Conservation (phyloP, 192 early-diverging fungal species). For the Backusella parvicylindrica region DNA sequence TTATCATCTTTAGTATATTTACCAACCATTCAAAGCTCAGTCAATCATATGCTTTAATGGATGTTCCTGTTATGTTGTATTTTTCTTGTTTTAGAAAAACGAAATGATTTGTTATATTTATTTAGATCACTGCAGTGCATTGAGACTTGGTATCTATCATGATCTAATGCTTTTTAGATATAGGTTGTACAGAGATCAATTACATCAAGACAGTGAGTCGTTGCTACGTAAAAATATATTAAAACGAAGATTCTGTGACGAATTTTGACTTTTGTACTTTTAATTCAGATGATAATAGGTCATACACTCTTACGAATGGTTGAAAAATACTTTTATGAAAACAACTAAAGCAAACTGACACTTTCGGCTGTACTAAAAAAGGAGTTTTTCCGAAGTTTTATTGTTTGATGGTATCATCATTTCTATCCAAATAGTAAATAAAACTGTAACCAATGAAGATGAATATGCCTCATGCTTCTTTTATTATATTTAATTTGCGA, state of each 20-base stretch:
- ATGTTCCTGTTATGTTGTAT: no score
- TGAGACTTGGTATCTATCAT: neutral
- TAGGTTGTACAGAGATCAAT: neutral
- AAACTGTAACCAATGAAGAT: neutral
- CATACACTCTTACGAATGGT: no score
- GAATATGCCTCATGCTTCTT: neutral
- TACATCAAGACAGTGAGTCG: no score
- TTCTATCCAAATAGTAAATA: neutral
- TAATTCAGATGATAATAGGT: no score
- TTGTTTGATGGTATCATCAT: neutral
- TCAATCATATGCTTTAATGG: no score
- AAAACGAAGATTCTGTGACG: no score
- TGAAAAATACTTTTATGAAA: neutral
- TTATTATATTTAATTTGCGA: neutral
- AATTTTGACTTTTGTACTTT: no score
- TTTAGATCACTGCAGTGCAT: neutral
- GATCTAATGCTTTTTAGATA: no score
- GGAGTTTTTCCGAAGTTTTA: neutral
- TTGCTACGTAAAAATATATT: no score
- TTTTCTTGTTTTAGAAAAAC: no score
- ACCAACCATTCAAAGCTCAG: neutral
- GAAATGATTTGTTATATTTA: neutral
- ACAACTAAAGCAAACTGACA: neutral
- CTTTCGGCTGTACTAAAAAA: neutral
- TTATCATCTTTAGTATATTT: neutral